These are phyloP conservation scores for Heterobasidion occidentale DNA, from an alignment of 1,284 basidiomycete species.

Conservation along the genomic window DNA sequence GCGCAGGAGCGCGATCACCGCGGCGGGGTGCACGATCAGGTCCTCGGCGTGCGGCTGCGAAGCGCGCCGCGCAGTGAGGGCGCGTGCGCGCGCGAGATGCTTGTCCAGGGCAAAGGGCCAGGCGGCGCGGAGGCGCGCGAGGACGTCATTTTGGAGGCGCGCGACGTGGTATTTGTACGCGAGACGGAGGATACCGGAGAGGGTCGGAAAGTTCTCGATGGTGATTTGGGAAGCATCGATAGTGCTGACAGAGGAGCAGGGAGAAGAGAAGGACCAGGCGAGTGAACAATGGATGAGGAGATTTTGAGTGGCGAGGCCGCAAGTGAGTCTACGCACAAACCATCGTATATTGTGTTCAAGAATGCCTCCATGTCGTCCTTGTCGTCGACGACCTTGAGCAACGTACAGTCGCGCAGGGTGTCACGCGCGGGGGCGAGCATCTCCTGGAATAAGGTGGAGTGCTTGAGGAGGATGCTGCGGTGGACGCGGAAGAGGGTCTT, in stretches of 20 bases:
- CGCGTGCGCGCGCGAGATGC: conserved; percentile 5
- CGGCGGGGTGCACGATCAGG: conserved; percentile 18
- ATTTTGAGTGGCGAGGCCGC: not conserved
- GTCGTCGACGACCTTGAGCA: conserved; percentile 4
- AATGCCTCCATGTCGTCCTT: conserved; percentile 10
- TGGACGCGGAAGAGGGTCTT: conserved; percentile 12
- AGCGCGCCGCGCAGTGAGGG: not conserved
- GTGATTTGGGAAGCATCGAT: conserved; percentile 15
- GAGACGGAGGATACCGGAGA: conserved; percentile 15
- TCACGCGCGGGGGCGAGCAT: not conserved
- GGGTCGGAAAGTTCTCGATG: conserved; percentile 16
- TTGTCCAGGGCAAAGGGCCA: conserved; percentile 8
- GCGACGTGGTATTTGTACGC: conserved; percentile 10
- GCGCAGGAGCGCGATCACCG: conserved; percentile 20
- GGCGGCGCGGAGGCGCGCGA: conserved; percentile 2
- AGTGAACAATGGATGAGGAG: no score
- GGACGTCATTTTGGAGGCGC: conserved; percentile 3
- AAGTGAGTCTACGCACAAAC: conserved; percentile 7
- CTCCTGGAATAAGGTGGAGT: conserved; percentile 6
- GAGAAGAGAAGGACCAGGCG: not conserved
- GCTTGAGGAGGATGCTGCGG: conserved; percentile 8
- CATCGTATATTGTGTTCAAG: conserved; percentile 10
- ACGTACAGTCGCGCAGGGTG: not conserved
- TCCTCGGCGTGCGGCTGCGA: conserved; percentile 7
- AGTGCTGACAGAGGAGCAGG: conserved; percentile 9